phyloP scores from a whole-genome alignment of 345 rosid genomes.

The Bruguiera parviflora region DNA sequence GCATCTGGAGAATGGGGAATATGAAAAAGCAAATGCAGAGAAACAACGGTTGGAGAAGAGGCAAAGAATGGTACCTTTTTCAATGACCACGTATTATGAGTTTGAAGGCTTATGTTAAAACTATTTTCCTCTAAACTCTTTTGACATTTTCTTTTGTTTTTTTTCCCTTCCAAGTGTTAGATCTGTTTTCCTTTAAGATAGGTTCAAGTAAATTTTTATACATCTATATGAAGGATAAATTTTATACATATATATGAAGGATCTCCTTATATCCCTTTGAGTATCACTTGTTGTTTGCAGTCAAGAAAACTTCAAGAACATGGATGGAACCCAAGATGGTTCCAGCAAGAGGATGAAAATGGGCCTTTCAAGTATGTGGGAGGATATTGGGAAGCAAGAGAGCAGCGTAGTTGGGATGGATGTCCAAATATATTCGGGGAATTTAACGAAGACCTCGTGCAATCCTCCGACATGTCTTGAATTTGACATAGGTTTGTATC shows the following conservation, averaged over 20 bases:
- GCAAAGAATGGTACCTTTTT: conserved; percentile 76
- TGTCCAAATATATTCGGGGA: conserved; percentile 85
- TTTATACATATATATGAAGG: background rate
- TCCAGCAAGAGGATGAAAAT: conserved; percentile 49
- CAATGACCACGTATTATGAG: too few relatives aligned
- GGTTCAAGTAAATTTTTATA: too few relatives aligned
- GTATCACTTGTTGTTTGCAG: conserved; percentile 33
- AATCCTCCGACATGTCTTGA: conserved; percentile 29
- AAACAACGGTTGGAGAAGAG: conserved; percentile 88
- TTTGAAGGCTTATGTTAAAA: too few relatives aligned
- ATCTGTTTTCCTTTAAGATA: too few relatives aligned
- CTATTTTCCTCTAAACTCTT: too few relatives aligned
- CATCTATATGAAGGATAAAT: background rate
- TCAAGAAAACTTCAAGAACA: conserved; percentile 81
- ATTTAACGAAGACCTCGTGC: conserved; percentile 42
- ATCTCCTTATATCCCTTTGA: background rate
- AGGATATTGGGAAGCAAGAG: conserved; percentile 94
- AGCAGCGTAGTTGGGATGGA: conserved; percentile 57
- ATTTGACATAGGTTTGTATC: conserved; percentile 26
- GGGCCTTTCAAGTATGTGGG: conserved; percentile 65
- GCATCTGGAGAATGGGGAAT: conserved; percentile 95
- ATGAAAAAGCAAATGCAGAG: conserved; percentile 88
- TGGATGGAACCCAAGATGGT: conserved; percentile 96
- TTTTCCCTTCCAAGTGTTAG: too few relatives aligned
- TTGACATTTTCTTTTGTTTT: too few relatives aligned